Evolutionary conservation across 345 rosid species (phyloP), one percentile per base, ranked within the genome.

Genomic region (Arabidopsis arenosa): DNA sequence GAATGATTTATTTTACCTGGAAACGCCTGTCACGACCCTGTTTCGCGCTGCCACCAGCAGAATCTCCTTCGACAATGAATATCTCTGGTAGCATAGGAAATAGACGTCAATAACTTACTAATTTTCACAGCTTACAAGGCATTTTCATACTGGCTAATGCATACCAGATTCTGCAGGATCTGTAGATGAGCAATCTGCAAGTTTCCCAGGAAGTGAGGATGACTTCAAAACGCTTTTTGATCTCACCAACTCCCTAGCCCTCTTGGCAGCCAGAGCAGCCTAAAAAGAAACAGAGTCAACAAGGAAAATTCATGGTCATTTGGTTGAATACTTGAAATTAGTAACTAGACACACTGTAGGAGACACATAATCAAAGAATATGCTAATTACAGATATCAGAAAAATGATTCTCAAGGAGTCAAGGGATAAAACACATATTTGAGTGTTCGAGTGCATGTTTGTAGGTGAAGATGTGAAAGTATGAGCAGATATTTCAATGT

Each of bases 261-360:
- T 89, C 81, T 95, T 95, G 59, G 99, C 99, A 75, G 99, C 99
- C 82, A 89, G 80, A 80, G 99, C 99, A 67, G 99, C 99, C 99
- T 95, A 81, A 81, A 43, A 68, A 57, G 63, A 43, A 49, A 68
- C 80, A 49, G 37, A 45, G 59, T 26, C 65, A 62, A 28, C 3
- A 59, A 23, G 43, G 61, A 54, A 56, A 21, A 15, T 28, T 23
- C 45, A 30, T 32, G 39, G 60, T 57, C 61, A 75, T 14, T 39
- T 59, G 55, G 63, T 21, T 59, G 17, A 23, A 23, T 23, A 23
- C 26, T 23, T 23, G 26, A 75, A 17, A 57, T 8, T 37, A 6
- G 69, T 49, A 18, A 60, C 36, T 51, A 15, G 36, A 11, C 6
- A 30, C 59, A 44, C 56, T 45, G 40, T 10, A 41, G 32, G 39